Base-by-base conservation (phyloP, 23 red algal genomes). In the Gracilariopsis chorda region DNA sequence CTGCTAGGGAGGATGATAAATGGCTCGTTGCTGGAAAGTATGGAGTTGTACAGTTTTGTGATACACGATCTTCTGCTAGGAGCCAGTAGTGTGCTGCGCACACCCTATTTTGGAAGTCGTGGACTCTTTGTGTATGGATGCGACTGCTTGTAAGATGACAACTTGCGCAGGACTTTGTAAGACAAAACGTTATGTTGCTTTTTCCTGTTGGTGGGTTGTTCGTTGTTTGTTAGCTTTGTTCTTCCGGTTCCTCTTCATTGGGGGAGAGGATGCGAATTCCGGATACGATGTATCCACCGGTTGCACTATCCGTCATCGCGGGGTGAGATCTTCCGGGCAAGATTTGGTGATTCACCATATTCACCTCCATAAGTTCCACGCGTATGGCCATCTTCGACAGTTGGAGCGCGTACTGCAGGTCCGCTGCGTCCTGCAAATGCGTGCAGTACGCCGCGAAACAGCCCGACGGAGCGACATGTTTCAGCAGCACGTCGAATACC, bases 21-120 rank as follows among this genome's bases (percentile, higher is more conserved):
- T 98, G 96, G 96, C 70, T 98, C 24, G 96, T 98, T 0, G 77
- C 70, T 19, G 96, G 96, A n/a, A 87, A 87, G 58, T 98, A 89
- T 51, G 96, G 87, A 0, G 92, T 98, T 42, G 84, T 98, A 23
- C 96, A 98, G 27, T 98, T 90, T 75, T 88, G 83, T 42, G 33
- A 88, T 36, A 72, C 83, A 34, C 43, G 43, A 48, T 55, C n/a
- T 55, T n/a, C n/a, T n/a, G n/a, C n/a, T n/a, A n/a, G n/a, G n/a
- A n/a, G n/a, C n/a, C n/a, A n/a, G n/a, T n/a, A n/a, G n/a, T n/a
- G n/a, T n/a, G n/a, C n/a, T n/a, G n/a, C n/a, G n/a, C n/a, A n/a
- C n/a, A n/a, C n/a, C n/a, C n/a, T n/a, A n/a, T n/a, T n/a, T n/a
- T n/a, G n/a, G n/a, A n/a, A n/a, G n/a, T n/a, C n/a, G n/a, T n/a